Evolutionary conservation across 75 land plant species (phyloP).

Genomic region (Pinus taeda): DNA sequence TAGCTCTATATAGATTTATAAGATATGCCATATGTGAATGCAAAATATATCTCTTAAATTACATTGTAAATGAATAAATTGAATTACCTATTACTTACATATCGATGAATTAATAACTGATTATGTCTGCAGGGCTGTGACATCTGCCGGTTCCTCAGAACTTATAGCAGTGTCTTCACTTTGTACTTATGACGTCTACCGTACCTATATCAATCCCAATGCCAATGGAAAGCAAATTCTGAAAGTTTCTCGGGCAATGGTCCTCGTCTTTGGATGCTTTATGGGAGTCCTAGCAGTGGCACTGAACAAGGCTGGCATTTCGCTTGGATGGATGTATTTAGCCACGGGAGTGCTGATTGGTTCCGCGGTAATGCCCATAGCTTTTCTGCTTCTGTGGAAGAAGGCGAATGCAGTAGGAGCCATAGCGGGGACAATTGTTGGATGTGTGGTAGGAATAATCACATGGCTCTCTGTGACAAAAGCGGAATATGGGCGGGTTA

Average conservation of each 20-base stretch:
- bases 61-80: no score
- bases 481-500: conserved; percentile 68
- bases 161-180: conserved; percentile 89
- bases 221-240: conserved; percentile 94
- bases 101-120: not conserved
- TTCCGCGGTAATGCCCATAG: conserved; percentile 91
- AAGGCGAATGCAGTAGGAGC: conserved; percentile 94
- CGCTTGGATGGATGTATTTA: conserved; percentile 79
- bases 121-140: conserved; percentile 76
- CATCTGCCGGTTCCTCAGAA: conserved; percentile 95
- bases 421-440: conserved; percentile 60
- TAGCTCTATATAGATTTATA: no score
- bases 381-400: conserved; percentile 93
- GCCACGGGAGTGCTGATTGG: conserved; percentile 98
- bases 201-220: conserved; percentile 88
- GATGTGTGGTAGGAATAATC: conserved; percentile 70
- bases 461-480: conserved; percentile 81
- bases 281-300: conserved; percentile 93
- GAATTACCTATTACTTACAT: no score
- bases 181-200: conserved; percentile 93
- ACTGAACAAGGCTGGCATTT: conserved; percentile 92
- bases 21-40: no score
- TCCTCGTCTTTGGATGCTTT: conserved; percentile 83
- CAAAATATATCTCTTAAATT: no score
- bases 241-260: conserved; percentile 61